These are phyloP conservation scores for Neofusicoccum laricinum DNA, from an alignment of 2,329 filamentous ascomycete species.

Conservation along the genomic window DNA sequence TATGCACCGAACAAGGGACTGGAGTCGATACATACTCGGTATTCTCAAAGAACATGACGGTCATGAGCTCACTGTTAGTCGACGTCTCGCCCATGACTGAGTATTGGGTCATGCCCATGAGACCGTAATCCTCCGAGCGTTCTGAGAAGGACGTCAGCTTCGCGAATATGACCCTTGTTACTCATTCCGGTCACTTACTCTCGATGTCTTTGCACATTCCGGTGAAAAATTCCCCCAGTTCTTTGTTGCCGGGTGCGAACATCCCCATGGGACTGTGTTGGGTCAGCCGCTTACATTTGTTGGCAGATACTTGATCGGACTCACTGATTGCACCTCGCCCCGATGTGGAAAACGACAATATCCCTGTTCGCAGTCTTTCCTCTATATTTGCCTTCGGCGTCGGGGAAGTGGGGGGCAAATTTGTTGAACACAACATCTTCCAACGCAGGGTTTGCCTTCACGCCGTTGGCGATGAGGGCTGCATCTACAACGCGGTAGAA, in stretches of 20 bases:
- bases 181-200: neutral
- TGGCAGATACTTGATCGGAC: neutral
- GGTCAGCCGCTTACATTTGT: neutral
- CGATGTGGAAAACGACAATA: conserved; percentile 40
- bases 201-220: conserved; percentile 37
- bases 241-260: conserved; percentile 44
- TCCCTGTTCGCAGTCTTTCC: conserved; percentile 28
- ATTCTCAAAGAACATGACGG: conserved; percentile 52
- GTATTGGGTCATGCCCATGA: conserved; percentile 35
- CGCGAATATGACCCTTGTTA: too few relatives aligned
- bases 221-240: conserved; percentile 40
- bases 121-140: conserved; percentile 4
- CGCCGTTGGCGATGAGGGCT: conserved; percentile 31
- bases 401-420: conserved; percentile 38
- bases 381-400: conserved; percentile 30
- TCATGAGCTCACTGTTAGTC: conserved; percentile 41
- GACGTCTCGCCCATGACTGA: conserved; percentile 33
- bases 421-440: conserved; percentile 34
- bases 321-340: conserved; percentile 34
- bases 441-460: conserved; percentile 40
- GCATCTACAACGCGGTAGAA: conserved; percentile 32
- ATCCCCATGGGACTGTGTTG: conserved; percentile 44
- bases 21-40: conserved; percentile 28
- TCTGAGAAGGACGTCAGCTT: neutral
- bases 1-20: neutral